Evolutionary conservation across 140 eudicot species (phyloP).

Genomic region (Senecio squalidus): DNA sequence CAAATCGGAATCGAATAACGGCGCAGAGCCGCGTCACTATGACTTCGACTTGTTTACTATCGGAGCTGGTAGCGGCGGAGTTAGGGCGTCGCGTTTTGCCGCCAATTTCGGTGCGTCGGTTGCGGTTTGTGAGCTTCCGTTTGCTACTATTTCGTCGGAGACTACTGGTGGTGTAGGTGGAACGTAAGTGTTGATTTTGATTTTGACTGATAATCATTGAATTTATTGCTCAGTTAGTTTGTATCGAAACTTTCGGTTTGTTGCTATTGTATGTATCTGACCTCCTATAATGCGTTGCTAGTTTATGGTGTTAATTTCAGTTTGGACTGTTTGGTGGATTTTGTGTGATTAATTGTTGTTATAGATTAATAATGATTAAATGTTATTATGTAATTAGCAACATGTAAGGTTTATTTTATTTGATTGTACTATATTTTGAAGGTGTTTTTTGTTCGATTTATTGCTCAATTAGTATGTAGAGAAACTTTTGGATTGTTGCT

Average conservation of each 20-base stretch:
- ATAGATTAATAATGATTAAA: too few species aligned
- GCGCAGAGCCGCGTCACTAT: slow-evolving; percentile 58
- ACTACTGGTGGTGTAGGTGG: slow-evolving; percentile 94
- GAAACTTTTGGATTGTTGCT: too few species aligned
- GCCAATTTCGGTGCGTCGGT: slow-evolving; percentile 87
- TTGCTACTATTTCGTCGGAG: slow-evolving; percentile 81
- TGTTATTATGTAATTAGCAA: too few species aligned
- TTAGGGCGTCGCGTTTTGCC: slow-evolving; percentile 97
- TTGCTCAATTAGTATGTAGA: too few species aligned
- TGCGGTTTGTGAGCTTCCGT: slow-evolving; percentile 98
- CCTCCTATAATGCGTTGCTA: too few species aligned
- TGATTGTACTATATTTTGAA: too few species aligned
- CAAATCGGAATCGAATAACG: slow-evolving; percentile 67
- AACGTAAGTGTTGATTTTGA: slow-evolving; percentile 47
- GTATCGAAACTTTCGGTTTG: not conserved
- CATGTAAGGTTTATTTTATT: too few species aligned
- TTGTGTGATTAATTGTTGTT: too few species aligned
- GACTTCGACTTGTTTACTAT: slow-evolving; percentile 92
- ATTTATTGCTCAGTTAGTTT: not conserved
- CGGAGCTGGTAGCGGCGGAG: slow-evolving; percentile 99
- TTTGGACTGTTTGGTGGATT: too few species aligned
- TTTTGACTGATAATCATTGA: not conserved
- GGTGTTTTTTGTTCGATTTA: too few species aligned
- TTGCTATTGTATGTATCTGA: too few species aligned
- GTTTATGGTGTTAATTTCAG: too few species aligned